A percentile compares a stretch with the other conserved stretches of the same genome.
These are phyloP conservation scores for Amanita fuliginea DNA, from an alignment of 768 basidiomycete species.

Conservation along the genomic window DNA sequence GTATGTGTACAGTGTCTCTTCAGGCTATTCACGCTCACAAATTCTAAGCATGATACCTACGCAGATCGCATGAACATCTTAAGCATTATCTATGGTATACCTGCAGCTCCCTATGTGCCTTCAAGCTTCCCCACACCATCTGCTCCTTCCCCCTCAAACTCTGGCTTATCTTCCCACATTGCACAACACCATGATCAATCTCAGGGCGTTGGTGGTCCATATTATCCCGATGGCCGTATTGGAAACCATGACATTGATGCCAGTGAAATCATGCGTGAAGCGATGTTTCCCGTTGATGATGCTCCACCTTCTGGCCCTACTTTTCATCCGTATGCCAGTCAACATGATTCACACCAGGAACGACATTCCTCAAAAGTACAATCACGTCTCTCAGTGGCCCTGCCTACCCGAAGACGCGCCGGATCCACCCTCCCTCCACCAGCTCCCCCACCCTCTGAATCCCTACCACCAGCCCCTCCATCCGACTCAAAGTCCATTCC, in stretches of 20 bases:
- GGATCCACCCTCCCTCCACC: constrained; percentile 54
- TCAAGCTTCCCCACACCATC: constrained; percentile 29
- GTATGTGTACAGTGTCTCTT: constrained; percentile 33
- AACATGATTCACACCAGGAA: constrained; percentile 23
- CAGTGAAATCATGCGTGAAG: constrained; percentile 6
- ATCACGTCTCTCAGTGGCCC: neutral
- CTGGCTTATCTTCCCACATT: constrained; percentile 33
- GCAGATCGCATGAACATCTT: constrained; percentile 91
- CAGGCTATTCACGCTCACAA: constrained; percentile 19
- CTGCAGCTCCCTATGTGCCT: constrained; percentile 56
- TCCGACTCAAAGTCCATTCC: constrained; percentile 20
- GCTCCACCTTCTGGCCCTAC: constrained; percentile 1
- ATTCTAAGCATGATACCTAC: constrained; percentile 73
- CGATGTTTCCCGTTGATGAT: constrained; percentile 6
- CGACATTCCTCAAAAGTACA: constrained; percentile 11
- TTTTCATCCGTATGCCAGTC: constrained; percentile 44
- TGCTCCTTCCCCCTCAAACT: constrained; percentile 21
- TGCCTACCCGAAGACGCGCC: constrained; percentile 24
- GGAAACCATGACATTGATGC: constrained; percentile 16
- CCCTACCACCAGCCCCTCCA: constrained; percentile 49
- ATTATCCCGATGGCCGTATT: constrained; percentile 17
- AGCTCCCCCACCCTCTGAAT: constrained; percentile 50
- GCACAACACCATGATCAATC: constrained; percentile 19
- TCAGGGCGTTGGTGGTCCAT: constrained; percentile 30
- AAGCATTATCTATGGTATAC: constrained; percentile 81